Evolutionary conservation across 169 alveolate species (phyloP), one percentile per base, ranked within the genome.

Genomic region (Plasmodium malariae): DNA sequence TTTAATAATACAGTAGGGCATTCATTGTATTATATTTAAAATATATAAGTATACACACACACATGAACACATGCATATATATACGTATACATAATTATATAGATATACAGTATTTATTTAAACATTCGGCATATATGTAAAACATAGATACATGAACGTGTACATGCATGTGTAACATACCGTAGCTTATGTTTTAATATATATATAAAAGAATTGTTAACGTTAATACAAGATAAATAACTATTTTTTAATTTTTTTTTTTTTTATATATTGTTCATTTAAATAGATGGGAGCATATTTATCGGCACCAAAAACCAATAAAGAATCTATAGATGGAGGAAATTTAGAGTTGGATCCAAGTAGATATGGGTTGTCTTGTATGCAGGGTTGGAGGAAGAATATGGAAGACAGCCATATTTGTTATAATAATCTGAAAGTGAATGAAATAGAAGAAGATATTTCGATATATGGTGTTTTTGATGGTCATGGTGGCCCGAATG

Each of bases 401-500:
- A 97, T 97, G 99, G 99, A 98, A 92, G 99, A 98, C 88, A 97
- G 99, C 30, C 98, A 97, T 57, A 90, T 98, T 30, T 71, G 92
- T 55, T 71, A 72, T 60, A 85, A 60, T 70, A 85, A 85, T 60
- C 48, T 85, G 51, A 85, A 85, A 59, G 17, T 43, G 51, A 88
- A 70, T 17, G 92, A 63, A 57, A 65, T 67, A 36, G 90, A 63
- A 74, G 89, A 91, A 34, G 95, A 89, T 36, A 74, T 95, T 45
- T 92, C 96, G 7, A 51, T 97, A 19, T 98, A 97, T 87, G 99
- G 99, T 32, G 99, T 98, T 17, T 98, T 97, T 93, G 99, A 98
- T 93, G 99, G 99, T 7, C 99, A 98, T 80, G 99, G 99, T 34
- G 99, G 99, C 17, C 95, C 96, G 34, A 98, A 97, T 88, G 99